phyloP scores from a whole-genome alignment of 2,329 filamentous ascomycete species.

The Tolypocladium ovalisporum region DNA sequence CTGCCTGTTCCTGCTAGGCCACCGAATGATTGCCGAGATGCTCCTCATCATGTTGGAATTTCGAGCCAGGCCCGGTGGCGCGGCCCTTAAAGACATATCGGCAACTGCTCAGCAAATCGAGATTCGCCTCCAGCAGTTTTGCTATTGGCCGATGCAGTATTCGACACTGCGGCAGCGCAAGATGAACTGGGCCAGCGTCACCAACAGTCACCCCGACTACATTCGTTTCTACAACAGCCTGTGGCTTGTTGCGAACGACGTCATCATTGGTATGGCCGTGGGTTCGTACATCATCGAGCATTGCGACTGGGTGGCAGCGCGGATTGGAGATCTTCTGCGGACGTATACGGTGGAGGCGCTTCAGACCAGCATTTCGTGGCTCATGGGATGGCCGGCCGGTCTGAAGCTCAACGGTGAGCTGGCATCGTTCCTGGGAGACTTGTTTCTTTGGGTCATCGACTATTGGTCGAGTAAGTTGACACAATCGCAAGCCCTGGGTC shows the following conservation, averaged over 20 bases:
- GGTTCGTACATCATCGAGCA: slow-evolving; percentile 98
- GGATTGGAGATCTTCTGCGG: slow-evolving; percentile 65
- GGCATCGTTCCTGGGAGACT: slow-evolving; percentile 83
- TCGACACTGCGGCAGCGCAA: slow-evolving; percentile 81
- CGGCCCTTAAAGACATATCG: slow-evolving; percentile 88
- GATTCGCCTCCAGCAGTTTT: slow-evolving; percentile 93
- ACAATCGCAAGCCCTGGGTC: not conserved
- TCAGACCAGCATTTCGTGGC: slow-evolving; percentile 81
- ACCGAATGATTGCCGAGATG: slow-evolving; percentile 71
- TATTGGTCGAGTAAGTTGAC: slow-evolving; percentile 72
- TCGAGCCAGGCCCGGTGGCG: slow-evolving; percentile 63
- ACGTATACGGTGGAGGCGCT: slow-evolving; percentile 83
- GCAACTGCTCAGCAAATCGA: slow-evolving; percentile 96
- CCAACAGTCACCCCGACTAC: slow-evolving; percentile 91
- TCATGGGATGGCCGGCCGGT: slow-evolving; percentile 92
- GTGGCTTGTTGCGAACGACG: slow-evolving; percentile 96
- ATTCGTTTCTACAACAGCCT: slow-evolving; percentile 98
- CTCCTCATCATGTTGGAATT: slow-evolving; percentile 76
- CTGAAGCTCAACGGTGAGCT: slow-evolving; percentile 92
- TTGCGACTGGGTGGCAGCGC: slow-evolving; percentile 67
- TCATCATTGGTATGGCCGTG: slow-evolving; percentile 94
- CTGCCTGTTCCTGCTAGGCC: slow-evolving; percentile 65
- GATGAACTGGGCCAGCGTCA: slow-evolving; percentile 90
- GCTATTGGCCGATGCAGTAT: slow-evolving; percentile 98
- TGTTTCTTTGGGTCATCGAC: slow-evolving; percentile 97